phyloP scores from a whole-genome alignment of 371 early-diverging fungal genomes.

The Mucor piriformis region DNA sequence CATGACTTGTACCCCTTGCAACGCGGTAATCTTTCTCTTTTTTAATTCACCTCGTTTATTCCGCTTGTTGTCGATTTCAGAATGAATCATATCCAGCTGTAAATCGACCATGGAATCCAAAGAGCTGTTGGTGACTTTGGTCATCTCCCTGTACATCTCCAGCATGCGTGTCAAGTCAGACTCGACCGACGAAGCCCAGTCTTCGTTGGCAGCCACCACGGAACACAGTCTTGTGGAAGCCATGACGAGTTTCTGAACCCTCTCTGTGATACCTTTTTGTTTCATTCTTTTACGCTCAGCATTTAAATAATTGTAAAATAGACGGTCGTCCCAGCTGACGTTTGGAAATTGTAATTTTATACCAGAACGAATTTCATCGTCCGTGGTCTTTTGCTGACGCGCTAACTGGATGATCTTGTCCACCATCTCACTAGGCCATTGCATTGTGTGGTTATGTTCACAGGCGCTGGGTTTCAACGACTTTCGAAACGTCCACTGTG shows the following conservation, averaged over 20 bases:
- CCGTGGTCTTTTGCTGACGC: conserved; percentile 25
- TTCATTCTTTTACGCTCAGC: conserved; percentile 57
- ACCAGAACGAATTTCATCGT: conserved; percentile 44
- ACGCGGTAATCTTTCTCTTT: not conserved
- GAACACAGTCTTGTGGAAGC: conserved; percentile 44
- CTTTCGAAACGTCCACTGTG: conserved; percentile 55
- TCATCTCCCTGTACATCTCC: conserved; percentile 21
- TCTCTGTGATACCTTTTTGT: conserved; percentile 45
- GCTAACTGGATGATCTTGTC: conserved; percentile 49
- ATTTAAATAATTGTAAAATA: conserved; percentile 59
- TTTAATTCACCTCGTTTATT: not conserved
- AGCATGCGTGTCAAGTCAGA: conserved; percentile 39
- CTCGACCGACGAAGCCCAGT: conserved; percentile 43
- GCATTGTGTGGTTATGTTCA: conserved; percentile 59
- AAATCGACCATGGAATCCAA: conserved; percentile 22
- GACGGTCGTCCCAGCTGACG: conserved; percentile 62
- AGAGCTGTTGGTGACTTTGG: conserved; percentile 3
- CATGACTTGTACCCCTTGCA: conserved; percentile 4
- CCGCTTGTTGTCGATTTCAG: conserved; percentile 14
- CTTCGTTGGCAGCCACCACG: conserved; percentile 46
- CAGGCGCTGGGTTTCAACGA: conserved; percentile 59
- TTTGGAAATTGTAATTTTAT: conserved; percentile 60
- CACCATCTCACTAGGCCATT: conserved; percentile 47
- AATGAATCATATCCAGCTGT: conserved; percentile 13
- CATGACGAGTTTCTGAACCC: conserved; percentile 47